phyloP scores from a whole-genome alignment of 176 grass and related monocot species.

The Avena atlantica region DNA sequence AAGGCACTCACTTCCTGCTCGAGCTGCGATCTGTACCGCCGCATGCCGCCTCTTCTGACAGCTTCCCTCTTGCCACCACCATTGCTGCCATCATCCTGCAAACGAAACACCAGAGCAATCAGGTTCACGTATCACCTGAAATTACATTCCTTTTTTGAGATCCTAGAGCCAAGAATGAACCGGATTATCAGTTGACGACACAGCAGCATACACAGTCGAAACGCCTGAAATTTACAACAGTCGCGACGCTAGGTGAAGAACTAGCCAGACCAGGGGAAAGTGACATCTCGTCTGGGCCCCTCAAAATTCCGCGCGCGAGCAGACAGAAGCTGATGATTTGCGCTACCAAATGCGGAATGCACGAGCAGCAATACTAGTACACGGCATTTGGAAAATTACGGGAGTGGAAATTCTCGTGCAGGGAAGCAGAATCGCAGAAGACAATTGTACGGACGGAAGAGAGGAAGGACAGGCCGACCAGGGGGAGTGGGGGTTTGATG shows the following conservation, averaged over 20 bases:
- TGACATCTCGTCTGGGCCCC: slow-evolving; percentile 43
- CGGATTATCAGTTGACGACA: too few relatives aligned
- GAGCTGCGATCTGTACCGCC: slow-evolving; percentile 68
- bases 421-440: background rate
- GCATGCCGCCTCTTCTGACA: slow-evolving; percentile 42
- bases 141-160: too few relatives aligned
- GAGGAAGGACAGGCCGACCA: background rate
- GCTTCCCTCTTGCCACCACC: slow-evolving; percentile 49
- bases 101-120: background rate
- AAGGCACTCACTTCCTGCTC: slow-evolving; percentile 70
- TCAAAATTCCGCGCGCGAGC: slow-evolving; percentile 21
- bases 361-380: background rate
- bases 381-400: background rate
- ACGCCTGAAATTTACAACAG: background rate
- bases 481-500: background rate
- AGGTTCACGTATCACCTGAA: background rate
- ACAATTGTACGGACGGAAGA: background rate
- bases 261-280: slow-evolving; percentile 29
- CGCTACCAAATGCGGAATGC: background rate
- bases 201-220: slow-evolving; percentile 1
- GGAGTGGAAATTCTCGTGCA: background rate
- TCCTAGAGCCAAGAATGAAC: too few relatives aligned
- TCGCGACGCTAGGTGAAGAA: slow-evolving; percentile 25
- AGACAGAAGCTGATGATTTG: slow-evolving; percentile 31
- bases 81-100: slow-evolving; percentile 64